A percentile compares a stretch with the other conserved stretches of the same genome.
These are phyloP conservation scores for Sicyos baderoa DNA, from an alignment of 306 rosid genomes.

Conservation along the genomic window DNA sequence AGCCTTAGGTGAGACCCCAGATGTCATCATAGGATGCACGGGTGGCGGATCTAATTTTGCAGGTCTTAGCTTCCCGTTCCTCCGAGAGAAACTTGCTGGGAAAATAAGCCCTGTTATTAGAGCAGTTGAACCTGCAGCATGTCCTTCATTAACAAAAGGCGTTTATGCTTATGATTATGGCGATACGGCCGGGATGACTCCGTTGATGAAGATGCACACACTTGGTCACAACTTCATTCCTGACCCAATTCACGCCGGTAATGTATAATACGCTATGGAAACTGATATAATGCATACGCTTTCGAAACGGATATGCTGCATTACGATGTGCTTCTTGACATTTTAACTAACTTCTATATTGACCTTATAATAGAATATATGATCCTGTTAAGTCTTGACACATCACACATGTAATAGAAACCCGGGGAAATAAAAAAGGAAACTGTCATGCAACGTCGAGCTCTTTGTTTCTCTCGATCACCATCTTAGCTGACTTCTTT, in stretches of 20 bases:
- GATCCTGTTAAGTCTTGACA: too few relatives aligned
- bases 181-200: slow-evolving; percentile 89
- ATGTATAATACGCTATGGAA: neutral
- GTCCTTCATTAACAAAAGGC: slow-evolving; percentile 93
- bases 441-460: neutral
- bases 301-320: too few relatives aligned
- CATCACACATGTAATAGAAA: too few relatives aligned
- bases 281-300: neutral
- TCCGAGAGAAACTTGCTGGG: slow-evolving; percentile 64
- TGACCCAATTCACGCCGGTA: slow-evolving; percentile 88
- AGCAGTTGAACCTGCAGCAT: slow-evolving; percentile 86
- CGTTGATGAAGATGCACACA: slow-evolving; percentile 95
- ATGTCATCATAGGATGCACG: slow-evolving; percentile 78
- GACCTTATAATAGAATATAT: too few relatives aligned
- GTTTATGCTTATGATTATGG: slow-evolving; percentile 72
- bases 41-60: slow-evolving; percentile 98
- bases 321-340: too few relatives aligned
- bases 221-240: slow-evolving; percentile 90
- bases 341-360: too few relatives aligned
- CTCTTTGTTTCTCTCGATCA: neutral
- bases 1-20: slow-evolving; percentile 82
- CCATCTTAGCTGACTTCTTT: slow-evolving; percentile 9
- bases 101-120: slow-evolving; percentile 73
- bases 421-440: too few relatives aligned
- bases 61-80: slow-evolving; percentile 84